Evolutionary conservation across 2,329 filamentous ascomycete species (phyloP).

Genomic region (Penicillium crustosum): DNA sequence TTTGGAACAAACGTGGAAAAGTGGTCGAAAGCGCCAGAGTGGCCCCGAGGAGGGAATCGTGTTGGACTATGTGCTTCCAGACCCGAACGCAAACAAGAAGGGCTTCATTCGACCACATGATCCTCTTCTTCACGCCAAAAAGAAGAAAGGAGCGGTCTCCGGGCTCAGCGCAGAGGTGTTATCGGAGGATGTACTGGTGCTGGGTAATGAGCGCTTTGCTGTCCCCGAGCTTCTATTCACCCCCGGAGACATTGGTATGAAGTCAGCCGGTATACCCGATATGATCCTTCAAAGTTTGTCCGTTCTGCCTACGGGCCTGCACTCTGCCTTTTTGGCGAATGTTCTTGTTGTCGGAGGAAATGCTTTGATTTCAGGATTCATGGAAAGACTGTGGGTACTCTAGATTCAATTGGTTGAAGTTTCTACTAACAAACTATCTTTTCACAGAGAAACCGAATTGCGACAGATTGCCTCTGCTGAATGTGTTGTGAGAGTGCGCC

Average conservation of each 20-base stretch:
- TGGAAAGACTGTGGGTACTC: slow-evolving; percentile 64
- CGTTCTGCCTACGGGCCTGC: slow-evolving; percentile 74
- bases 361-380: slow-evolving; percentile 74
- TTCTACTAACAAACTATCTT: slow-evolving; percentile 20
- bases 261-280: slow-evolving; percentile 77
- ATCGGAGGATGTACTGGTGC: slow-evolving; percentile 76
- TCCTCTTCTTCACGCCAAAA: slow-evolving; percentile 58
- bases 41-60: slow-evolving; percentile 55
- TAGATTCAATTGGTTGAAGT: neutral
- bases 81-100: slow-evolving; percentile 63
- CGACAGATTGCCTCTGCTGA: slow-evolving; percentile 71
- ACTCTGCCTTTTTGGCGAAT: slow-evolving; percentile 81
- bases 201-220: slow-evolving; percentile 88
- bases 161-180: slow-evolving; percentile 47
- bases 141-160: slow-evolving; percentile 51
- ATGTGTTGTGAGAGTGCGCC: slow-evolving; percentile 72
- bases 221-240: slow-evolving; percentile 89
- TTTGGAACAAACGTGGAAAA: slow-evolving; percentile 82
- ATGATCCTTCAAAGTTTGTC: slow-evolving; percentile 77
- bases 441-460: slow-evolving; percentile 62
- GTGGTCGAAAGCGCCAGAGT: slow-evolving; percentile 52
- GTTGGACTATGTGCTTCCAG: slow-evolving; percentile 88
- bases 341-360: slow-evolving; percentile 88
- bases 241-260: slow-evolving; percentile 80
- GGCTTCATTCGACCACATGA: slow-evolving; percentile 79